Evolutionary conservation across 2,329 filamentous ascomycete genomes (phyloP).

Genomic region (Dendrostoma leiphaemia): DNA sequence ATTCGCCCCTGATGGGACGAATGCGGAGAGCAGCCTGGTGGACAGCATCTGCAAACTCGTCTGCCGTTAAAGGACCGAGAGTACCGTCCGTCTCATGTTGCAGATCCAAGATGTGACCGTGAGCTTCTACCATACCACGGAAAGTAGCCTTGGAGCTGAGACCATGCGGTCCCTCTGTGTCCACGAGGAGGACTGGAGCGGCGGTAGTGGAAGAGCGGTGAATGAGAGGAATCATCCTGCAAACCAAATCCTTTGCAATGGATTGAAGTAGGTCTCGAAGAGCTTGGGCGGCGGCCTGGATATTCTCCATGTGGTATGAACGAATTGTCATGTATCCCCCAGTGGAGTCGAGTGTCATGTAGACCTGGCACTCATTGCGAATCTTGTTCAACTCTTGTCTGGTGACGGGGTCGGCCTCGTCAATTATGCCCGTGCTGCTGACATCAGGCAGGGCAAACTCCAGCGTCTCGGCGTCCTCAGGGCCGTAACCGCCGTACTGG

Average conservation of each 20-base stretch:
- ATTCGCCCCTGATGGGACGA: conserved; percentile 5
- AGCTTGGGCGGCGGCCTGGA: conserved; percentile 3
- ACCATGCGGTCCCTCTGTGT: background rate
- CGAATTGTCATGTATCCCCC: background rate
- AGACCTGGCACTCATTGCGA: conserved; percentile 3
- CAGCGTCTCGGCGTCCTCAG: no score
- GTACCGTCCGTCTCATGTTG: background rate
- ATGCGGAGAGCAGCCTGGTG: conserved; percentile 9
- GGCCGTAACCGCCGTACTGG: no score
- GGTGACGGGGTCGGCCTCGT: conserved; percentile 2
- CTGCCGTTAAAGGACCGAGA: background rate
- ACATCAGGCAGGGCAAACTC: conserved; percentile 5
- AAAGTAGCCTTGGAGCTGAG: background rate
- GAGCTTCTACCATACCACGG: background rate
- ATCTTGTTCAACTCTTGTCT: background rate
- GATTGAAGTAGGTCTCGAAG: conserved; percentile 6
- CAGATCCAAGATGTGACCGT: background rate
- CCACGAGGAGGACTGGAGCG: background rate
- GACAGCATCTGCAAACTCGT: background rate
- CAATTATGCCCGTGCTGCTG: background rate
- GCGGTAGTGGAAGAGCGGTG: background rate
- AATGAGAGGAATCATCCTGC: background rate
- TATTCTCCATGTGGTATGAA: background rate
- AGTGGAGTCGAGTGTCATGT: background rate
- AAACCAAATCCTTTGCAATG: conserved; percentile 3